These are phyloP conservation scores for Hysterium pulicare DNA, from an alignment of 2,329 filamentous ascomycete genomes.

Conservation along the genomic window DNA sequence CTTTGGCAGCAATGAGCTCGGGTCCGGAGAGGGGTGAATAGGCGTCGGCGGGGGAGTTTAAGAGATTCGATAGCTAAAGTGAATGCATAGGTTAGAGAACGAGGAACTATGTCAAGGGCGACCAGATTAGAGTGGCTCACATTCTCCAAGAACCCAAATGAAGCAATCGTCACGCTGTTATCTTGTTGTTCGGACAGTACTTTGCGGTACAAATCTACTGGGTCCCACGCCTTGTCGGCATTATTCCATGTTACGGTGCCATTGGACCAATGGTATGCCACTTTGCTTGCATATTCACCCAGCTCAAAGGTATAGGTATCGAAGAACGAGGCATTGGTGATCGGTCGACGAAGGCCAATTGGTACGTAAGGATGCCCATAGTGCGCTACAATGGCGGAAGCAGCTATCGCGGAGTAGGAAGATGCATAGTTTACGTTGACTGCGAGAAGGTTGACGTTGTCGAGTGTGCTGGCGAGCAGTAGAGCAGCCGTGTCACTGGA, in stretches of 20 bases:
- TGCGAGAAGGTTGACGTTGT: conserved; percentile 37
- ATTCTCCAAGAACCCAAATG: conserved; percentile 47
- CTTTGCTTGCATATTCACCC: conserved; percentile 47
- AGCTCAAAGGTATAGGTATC: conserved; percentile 39
- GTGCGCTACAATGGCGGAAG: conserved; percentile 38
- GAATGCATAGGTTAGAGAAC: neutral
- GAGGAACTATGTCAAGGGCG: neutral
- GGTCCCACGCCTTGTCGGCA: conserved; percentile 39
- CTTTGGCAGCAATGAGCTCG: conserved; percentile 44
- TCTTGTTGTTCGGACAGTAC: conserved; percentile 40
- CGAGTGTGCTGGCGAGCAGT: conserved; percentile 41
- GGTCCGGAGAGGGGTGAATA: conserved; percentile 40
- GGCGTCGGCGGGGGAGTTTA: conserved; percentile 44
- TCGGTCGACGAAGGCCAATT: conserved; percentile 40
- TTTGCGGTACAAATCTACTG: conserved; percentile 47
- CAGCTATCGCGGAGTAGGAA: conserved; percentile 40
- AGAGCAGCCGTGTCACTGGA: conserved; percentile 41
- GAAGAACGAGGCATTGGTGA: conserved; percentile 45
- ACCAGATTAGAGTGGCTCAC: conserved; percentile 10
- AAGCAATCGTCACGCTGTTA: conserved; percentile 45
- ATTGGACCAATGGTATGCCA: conserved; percentile 43
- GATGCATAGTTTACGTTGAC: conserved; percentile 45
- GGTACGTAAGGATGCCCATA: conserved; percentile 38
- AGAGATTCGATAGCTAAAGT: conserved; percentile 40
- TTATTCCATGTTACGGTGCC: conserved; percentile 36